Evolutionary conservation across 2,329 filamentous ascomycete species (phyloP).

Genomic region (Botrytis sinoallii): DNA sequence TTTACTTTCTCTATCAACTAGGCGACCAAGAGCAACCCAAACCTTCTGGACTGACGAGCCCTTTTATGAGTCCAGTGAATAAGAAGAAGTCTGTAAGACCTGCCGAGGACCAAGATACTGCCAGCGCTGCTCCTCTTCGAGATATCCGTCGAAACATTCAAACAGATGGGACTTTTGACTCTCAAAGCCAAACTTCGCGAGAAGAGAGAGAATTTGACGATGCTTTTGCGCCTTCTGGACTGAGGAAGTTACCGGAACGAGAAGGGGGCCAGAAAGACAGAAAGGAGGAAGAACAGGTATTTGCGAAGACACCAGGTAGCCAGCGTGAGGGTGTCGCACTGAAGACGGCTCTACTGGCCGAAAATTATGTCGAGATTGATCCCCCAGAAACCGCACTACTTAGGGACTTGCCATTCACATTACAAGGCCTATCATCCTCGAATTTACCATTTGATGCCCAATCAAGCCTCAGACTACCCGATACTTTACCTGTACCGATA

Average conservation of each 20-base stretch:
- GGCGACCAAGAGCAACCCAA: conserved; percentile 45
- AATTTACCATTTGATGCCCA: conserved; percentile 73
- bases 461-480: conserved; percentile 70
- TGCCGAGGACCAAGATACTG: conserved; percentile 9
- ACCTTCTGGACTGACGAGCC: conserved; percentile 33
- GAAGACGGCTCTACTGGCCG: conserved; percentile 56
- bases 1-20: conserved; percentile 84
- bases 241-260: conserved; percentile 38
- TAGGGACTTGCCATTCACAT: conserved; percentile 83
- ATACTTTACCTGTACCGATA: conserved; percentile 77
- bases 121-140: conserved; percentile 13
- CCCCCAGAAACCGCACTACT: conserved; percentile 66
- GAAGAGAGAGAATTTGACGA: conserved; percentile 42
- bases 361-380: conserved; percentile 54
- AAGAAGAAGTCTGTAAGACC: conserved; percentile 14
- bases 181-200: conserved; percentile 40
- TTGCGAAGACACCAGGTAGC: conserved; percentile 29
- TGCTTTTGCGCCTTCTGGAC: conserved; percentile 53
- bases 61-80: conserved; percentile 37
- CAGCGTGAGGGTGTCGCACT: conserved; percentile 33
- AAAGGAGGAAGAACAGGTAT: conserved; percentile 35
- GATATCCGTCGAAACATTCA: conserved; percentile 22
- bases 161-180: conserved; percentile 24
- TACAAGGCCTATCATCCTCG: conserved; percentile 87
- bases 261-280: conserved; percentile 37